These are phyloP conservation scores for Candida fluviatilis DNA, from an alignment of 805 yeast species.

Conservation along the genomic window DNA sequence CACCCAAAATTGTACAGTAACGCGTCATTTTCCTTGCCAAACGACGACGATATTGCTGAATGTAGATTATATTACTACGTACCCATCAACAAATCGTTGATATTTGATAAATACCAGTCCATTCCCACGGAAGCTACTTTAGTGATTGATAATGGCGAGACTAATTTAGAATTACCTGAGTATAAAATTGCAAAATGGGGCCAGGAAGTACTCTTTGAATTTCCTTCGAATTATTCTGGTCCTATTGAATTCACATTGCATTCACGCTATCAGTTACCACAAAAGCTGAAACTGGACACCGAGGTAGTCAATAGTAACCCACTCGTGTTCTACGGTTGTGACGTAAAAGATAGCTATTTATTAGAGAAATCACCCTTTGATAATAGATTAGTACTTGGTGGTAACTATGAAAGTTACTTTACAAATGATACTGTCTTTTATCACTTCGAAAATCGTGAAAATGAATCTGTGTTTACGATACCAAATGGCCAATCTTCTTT, in stretches of 20 bases:
- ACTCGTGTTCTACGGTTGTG: constrained; percentile 34
- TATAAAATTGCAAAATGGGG: constrained; percentile 38
- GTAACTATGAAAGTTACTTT: constrained; percentile 29
- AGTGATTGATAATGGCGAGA: constrained; percentile 26
- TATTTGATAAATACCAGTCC: constrained; percentile 36
- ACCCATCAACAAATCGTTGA: constrained; percentile 26
- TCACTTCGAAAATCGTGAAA: constrained; percentile 15
- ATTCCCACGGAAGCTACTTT: constrained; percentile 18
- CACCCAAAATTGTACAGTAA: constrained; percentile 30
- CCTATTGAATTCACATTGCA: constrained; percentile 29
- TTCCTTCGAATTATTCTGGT: constrained; percentile 8
- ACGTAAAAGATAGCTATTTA: constrained; percentile 21
- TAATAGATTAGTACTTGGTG: constrained; percentile 22
- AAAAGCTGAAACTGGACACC: constrained; percentile 6
- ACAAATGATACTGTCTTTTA: constrained; percentile 39
- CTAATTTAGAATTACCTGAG: constrained; percentile 38
- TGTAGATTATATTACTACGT: constrained; percentile 34
- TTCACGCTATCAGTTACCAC: constrained; percentile 38
- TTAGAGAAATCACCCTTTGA: constrained; percentile 37
- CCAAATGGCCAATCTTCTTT: constrained; percentile 9
- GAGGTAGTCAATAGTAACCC: constrained; percentile 18
- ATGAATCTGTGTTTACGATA: constrained; percentile 1
- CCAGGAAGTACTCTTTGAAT: constrained; percentile 30
- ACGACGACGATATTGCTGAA: constrained; percentile 21
- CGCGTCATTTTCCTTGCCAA: constrained; percentile 9